Percentiles rank a stretch among this genome's conserved stretches.
Conservation (phyloP, 306 rosid species). For the Cucumis cinereus region DNA sequence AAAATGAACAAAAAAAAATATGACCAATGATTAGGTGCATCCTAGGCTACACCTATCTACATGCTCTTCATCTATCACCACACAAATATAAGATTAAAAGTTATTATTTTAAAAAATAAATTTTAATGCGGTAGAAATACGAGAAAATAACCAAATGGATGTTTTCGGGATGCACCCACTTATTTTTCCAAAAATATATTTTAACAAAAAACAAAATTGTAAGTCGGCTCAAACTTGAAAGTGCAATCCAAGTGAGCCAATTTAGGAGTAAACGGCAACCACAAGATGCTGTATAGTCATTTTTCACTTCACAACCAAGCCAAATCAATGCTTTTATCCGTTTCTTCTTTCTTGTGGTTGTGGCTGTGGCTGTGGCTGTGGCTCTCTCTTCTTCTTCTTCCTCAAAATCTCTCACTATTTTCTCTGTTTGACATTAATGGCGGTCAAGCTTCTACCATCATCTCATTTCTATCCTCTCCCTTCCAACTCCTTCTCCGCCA, state of each 20-base stretch:
- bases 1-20: too few species aligned
- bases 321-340: not conserved
- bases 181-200: too few species aligned
- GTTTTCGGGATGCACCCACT: too few species aligned
- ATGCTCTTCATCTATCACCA: too few species aligned
- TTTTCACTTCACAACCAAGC: not conserved
- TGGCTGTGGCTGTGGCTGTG: not conserved
- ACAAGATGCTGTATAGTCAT: not conserved
- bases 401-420: not conserved
- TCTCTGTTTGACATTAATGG: not conserved
- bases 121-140: too few species aligned
- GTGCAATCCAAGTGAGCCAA: not conserved
- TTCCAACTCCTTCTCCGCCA: not conserved
- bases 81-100: too few species aligned
- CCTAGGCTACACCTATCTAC: too few species aligned
- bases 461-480: not conserved
- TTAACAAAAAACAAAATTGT: too few species aligned
- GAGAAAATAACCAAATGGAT: too few species aligned
- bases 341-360: not conserved
- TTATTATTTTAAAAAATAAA: too few species aligned
- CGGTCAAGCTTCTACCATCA: not conserved
- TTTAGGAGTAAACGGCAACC: not conserved
- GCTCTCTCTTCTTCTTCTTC: not conserved
- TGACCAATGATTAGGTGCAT: too few species aligned
- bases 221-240: not conserved